These are phyloP conservation scores for Neodidymelliopsis sp. DNA, from an alignment of 2,329 filamentous ascomycete genomes.

Conservation along the genomic window DNA sequence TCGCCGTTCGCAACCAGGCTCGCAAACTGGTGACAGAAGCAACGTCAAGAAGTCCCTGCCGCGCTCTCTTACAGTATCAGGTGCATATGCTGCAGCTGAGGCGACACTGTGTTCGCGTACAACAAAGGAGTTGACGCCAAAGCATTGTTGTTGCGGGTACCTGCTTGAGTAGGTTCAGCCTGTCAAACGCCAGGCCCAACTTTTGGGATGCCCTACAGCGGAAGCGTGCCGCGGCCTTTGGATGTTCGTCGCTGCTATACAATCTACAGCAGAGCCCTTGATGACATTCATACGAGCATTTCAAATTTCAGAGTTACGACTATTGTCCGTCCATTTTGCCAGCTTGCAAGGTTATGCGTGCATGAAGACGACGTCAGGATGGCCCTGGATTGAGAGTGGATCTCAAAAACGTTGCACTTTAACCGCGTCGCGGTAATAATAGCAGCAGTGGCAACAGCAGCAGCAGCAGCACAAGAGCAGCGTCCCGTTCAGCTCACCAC, in stretches of 20 bases:
- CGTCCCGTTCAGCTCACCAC: conserved; percentile 26
- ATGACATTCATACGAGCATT: neutral
- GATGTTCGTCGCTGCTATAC: conserved; percentile 1
- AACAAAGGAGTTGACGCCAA: neutral
- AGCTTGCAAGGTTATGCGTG: neutral
- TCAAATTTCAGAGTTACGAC: neutral
- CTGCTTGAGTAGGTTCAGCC: conserved; percentile 5
- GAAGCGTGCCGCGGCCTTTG: conserved; percentile 5
- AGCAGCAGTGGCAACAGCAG: too few species aligned
- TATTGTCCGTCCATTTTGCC: neutral
- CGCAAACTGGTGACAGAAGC: neutral
- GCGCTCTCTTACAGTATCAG: conserved; percentile 1
- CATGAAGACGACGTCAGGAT: conserved; percentile 2
- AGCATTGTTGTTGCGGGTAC: conserved; percentile 3
- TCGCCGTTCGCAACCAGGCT: neutral
- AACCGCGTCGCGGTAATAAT: conserved; percentile 2
- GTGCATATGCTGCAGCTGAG: neutral
- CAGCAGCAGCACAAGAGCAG: conserved; percentile 4
- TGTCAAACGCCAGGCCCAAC: neutral
- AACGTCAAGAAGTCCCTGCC: neutral
- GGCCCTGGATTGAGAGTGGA: neutral
- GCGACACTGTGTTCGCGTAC: neutral
- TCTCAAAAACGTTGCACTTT: conserved; percentile 1
- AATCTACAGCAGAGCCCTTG: neutral
- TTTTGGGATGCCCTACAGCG: neutral